phyloP scores from a whole-genome alignment of 1,139 yeast species.

The Pichia terricola region DNA sequence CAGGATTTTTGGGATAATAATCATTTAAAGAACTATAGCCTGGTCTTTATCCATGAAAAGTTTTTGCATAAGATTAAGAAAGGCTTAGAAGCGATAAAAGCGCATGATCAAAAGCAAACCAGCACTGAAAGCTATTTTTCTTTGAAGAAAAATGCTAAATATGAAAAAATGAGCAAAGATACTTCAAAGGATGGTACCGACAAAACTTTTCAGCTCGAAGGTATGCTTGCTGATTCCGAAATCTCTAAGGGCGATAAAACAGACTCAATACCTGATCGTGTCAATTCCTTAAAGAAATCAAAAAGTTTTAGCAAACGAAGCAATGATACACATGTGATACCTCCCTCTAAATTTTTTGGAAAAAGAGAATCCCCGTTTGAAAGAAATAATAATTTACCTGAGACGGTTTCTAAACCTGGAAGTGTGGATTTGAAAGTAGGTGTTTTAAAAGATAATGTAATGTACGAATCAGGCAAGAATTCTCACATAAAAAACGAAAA shows the following conservation, averaged over 20 bases:
- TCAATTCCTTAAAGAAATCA: constrained; percentile 6
- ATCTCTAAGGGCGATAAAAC: too few species aligned
- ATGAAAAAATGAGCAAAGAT: not conserved
- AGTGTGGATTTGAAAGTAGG: too few species aligned
- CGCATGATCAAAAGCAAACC: not conserved
- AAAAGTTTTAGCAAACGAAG: constrained; percentile 8
- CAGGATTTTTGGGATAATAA: constrained; percentile 78
- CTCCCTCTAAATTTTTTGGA: too few species aligned
- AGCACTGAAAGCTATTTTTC: not conserved
- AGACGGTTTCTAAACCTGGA: not conserved
- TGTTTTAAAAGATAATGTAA: not conserved
- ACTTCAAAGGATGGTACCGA: not conserved
- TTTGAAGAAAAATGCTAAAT: not conserved
- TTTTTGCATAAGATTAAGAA: too few species aligned
- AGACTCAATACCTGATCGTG: not conserved
- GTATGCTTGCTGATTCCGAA: too few species aligned
- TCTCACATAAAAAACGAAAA: constrained; percentile 2
- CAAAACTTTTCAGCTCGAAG: too few species aligned
- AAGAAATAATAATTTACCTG: not conserved
- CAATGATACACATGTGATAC: not conserved
- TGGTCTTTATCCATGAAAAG: constrained; percentile 31
- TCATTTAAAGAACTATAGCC: constrained; percentile 43
- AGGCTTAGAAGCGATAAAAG: too few species aligned
- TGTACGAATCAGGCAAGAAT: not conserved
- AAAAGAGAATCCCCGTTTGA: too few species aligned